Evolutionary conservation across 1,139 yeast genomes (phyloP), one percentile per base, ranked within the genome.

Genomic region (Suhomyces bokatorum): DNA sequence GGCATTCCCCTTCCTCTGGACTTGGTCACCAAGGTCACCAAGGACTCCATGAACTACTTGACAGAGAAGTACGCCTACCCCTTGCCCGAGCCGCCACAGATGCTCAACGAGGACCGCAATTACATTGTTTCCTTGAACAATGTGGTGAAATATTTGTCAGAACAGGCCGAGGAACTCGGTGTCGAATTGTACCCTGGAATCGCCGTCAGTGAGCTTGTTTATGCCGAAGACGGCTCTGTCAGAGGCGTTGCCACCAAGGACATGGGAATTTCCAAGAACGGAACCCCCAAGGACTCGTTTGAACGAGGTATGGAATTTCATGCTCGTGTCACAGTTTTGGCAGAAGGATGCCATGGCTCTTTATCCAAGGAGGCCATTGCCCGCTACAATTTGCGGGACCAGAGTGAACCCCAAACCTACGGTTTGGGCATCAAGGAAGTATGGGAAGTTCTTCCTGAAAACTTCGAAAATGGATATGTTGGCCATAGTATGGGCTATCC

Each of bases 271-370:
- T 78, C 83, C 40, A 83, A 81, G 56, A 68, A 76, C 39, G 97
- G 96, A 13, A 65, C 71, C 37, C 96, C 96, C 22, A 87, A 85
- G 59, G 85, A 78, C 51, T 75, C 81, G 22, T 93, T 89, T 64
- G 97, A 93, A 67, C 78, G 96, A 51, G 99, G 99, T 20, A 88
- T 93, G 97, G 98, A 89, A 63, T 93, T 93, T 65, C 95, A 85
- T 56, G 89, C 98, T 2, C 78, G 91, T 57, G 73, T 84, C 49
- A 91, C 97, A 0, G 85, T 93, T 16, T 76, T 93, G 42, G 96
- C 96, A 3, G 99, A 93, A 67, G 99, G 99, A 17, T 93, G 99
- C 62, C 98, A 90, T 66, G 99, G 99, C 0, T 90, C 97, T 1
- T 71, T 93, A 45, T 75, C 93, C 10, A 91, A 93, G 62, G 80